Percentiles rank a stretch among this genome's conserved stretches.
phyloP scores from a whole-genome alignment of 2,329 filamentous ascomycete genomes.

The Mycosphaerella arachidis region DNA sequence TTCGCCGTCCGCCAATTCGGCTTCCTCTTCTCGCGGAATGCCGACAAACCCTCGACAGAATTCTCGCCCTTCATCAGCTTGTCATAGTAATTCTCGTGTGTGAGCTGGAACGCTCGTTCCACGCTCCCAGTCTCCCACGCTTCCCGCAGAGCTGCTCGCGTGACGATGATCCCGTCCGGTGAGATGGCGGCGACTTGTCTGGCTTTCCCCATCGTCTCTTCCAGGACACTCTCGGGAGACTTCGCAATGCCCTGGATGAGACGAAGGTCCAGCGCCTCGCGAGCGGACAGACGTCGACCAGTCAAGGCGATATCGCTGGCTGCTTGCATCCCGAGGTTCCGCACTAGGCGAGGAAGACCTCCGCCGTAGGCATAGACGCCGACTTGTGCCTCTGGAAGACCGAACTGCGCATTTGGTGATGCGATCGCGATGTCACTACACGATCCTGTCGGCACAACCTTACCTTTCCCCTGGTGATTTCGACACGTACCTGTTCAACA shows the following conservation, averaged over 20 bases:
- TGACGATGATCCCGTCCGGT: slow-evolving; percentile 37
- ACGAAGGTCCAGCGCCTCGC: slow-evolving; percentile 39
- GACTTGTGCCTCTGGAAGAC: slow-evolving; percentile 49
- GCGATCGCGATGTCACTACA: slow-evolving; percentile 49
- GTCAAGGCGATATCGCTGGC: slow-evolving; percentile 49
- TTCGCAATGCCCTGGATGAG: slow-evolving; percentile 38
- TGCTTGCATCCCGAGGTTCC: slow-evolving; percentile 45
- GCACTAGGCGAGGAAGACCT: slow-evolving; percentile 48
- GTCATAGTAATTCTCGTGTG: slow-evolving; percentile 39
- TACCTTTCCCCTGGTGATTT: neutral
- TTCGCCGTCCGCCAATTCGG: slow-evolving; percentile 47
- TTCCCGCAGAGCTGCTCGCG: slow-evolving; percentile 34
- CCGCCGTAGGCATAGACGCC: slow-evolving; percentile 51
- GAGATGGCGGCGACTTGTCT: slow-evolving; percentile 31
- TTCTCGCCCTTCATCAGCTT: slow-evolving; percentile 42
- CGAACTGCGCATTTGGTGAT: slow-evolving; percentile 47
- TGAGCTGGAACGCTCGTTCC: slow-evolving; percentile 37
- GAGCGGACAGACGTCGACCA: slow-evolving; percentile 42
- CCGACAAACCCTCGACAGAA: slow-evolving; percentile 43
- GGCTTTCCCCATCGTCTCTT: slow-evolving; percentile 34
- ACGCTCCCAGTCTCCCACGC: slow-evolving; percentile 38
- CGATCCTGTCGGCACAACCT: neutral
- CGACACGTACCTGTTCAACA: slow-evolving; percentile 46
- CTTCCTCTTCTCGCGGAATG: slow-evolving; percentile 48
- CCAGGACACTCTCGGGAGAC: slow-evolving; percentile 29